Evolutionary conservation across 352 stramenopile species (phyloP), one percentile per base, ranked within the genome.

Genomic region (Aphanomyces invadans): DNA sequence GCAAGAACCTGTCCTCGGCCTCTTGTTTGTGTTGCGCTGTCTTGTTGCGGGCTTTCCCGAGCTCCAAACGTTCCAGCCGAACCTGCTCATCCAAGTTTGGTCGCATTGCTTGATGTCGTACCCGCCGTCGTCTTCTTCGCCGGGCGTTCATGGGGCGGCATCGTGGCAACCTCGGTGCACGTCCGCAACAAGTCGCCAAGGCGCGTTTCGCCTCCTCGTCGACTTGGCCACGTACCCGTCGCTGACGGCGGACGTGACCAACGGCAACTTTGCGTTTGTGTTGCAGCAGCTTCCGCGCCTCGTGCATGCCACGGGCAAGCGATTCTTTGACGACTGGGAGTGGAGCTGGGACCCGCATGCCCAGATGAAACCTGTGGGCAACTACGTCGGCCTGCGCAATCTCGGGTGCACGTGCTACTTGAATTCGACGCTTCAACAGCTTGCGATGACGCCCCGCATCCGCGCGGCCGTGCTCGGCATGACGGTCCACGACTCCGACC

Each of bases 371-470:
- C n/a, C 60, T 11, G 23, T 3, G 9, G 69, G 36, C 10, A 53
- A 26, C 9, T 63, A 51, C 51, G 45, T 69, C 10, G 76, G 76
- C 23, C 39, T 83, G 11, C 29, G 67, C 28, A 83, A 83, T 52
- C 51, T 75, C 21, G 76, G 76, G 2, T 69, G 68, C 33, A 83
- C 76, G 1, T 83, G 76, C 61, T 83, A 83, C 54, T 52, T 83
- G 38, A 83, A 83, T 52, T 72, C 62, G 29, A 54, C 81, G 28
- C 46, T 83, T 25, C 76, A 83, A 45, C 57, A 73, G n/a, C 52
- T 83, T 15, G 81, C 68, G 42, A 76, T 74, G 36, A 73, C 73
- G 17, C 45, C 59, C 25, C 53, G 23, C 9, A 44, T 81, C 12
- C 68, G 73, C 21, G 46, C 46, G 21, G 71, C 52, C 5, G 31